A percentile compares a stretch with the other conserved stretches of the same genome.
Conservation (phyloP, 306 rosid species). For the Ammopiptanthus mongolicus region DNA sequence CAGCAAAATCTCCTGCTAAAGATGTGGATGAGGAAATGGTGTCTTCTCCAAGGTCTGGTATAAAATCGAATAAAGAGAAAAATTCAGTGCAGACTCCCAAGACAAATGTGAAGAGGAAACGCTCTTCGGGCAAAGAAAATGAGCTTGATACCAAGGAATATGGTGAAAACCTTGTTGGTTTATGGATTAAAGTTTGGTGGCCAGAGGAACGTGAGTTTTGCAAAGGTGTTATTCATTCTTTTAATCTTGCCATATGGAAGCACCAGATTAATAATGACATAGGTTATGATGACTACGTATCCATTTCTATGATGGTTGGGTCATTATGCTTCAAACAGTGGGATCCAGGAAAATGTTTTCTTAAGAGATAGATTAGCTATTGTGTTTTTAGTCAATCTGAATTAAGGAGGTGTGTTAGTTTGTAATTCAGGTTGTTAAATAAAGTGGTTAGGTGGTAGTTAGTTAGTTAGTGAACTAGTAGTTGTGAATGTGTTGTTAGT, state of each 20-base stretch:
- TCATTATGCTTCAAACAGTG: no score
- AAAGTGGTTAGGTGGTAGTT: no score
- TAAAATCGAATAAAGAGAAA: constrained; percentile 40
- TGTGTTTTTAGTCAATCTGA: no score
- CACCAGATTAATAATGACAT: no score
- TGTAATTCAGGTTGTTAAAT: no score
- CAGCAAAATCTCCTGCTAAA: constrained; percentile 34
- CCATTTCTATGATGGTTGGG: no score
- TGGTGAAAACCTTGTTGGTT: constrained; percentile 61
- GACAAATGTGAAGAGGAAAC: constrained; percentile 63
- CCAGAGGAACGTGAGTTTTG: constrained; percentile 69
- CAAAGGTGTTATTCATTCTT: constrained; percentile 56
- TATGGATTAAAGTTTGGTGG: constrained; percentile 81
- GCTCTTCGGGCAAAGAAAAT: constrained; percentile 49
- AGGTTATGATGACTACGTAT: no score
- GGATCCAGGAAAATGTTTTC: no score
- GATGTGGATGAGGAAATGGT: constrained; percentile 53
- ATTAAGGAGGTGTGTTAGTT: no score
- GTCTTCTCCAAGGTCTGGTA: constrained; percentile 44
- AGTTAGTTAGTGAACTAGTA: no score
- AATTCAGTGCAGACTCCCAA: constrained; percentile 47
- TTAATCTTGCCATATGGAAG: constrained; percentile 56
- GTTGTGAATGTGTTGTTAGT: no score
- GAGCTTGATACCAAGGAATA: constrained; percentile 35
- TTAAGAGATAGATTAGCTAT: no score